Evolutionary conservation across 2,329 filamentous ascomycete species (phyloP), one percentile per base, ranked within the genome.

Genomic region (Anthostomella pinea): DNA sequence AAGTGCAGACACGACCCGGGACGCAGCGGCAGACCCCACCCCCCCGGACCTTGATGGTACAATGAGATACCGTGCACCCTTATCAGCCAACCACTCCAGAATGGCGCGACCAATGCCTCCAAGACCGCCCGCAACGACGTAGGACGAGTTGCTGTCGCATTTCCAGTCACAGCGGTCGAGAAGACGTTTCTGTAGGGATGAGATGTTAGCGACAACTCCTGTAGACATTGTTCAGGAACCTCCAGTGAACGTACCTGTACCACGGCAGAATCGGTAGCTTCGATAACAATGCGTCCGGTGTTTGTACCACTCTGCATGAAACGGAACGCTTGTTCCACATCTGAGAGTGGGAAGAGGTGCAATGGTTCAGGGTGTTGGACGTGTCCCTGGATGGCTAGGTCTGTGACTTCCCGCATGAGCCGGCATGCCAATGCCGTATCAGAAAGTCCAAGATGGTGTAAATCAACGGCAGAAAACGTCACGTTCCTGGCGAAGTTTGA

Each of bases 11-110:
- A 45, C 29, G 6, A 29, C 17, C 8, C 16, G 20, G 5, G 25
- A 22, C 1, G 38, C 42, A 1, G 28, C 33, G 8, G 15, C 13
- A 11, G 39, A 37, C 10, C 22, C 18, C 5, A 10, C 6, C 10
- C 54, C 45, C 10, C 54, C 45, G 2, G 48, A 49, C n/a, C 46
- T 27, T 5, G 52, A 52, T 1, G 35, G 41, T 1, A 52, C n/a
- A 9, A 54, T 39, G 1, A 54, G 20, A 21, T 54, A 9, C 16
- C 32, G 45, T 3, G 45, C 51, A 8, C 51, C 51, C 14, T 37
- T 41, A 2, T 24, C 15, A 2, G 27, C 46, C 48, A 54, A 50
- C 49, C 51, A 54, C 13, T 17, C 30, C 8, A 41, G 2, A n/a
- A 53, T 53, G 1, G 42, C 18, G n/a, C 49, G 37, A 4, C 49